Percentiles rank a stretch among this genome's conserved stretches.
Evolutionary conservation across 306 rosid genomes (phyloP).

Genomic region (Malus sylvestris): DNA sequence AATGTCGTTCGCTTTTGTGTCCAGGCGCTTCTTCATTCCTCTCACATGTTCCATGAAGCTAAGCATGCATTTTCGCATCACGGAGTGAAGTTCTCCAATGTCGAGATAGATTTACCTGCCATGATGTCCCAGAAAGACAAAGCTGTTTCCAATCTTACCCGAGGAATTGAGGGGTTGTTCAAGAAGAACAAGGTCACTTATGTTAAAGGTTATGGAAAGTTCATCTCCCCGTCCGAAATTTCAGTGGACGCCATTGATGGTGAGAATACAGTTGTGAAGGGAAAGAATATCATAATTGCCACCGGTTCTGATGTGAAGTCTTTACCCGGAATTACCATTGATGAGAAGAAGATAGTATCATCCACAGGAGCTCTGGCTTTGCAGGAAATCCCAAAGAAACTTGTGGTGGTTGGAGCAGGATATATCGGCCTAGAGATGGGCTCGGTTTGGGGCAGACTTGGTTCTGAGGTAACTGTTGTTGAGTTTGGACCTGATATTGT

Average conservation of each 20-base stretch:
- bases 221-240: slow-evolving; percentile 75
- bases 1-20: slow-evolving; percentile 5
- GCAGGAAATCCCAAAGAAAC: slow-evolving; percentile 83
- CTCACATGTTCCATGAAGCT: slow-evolving; percentile 97
- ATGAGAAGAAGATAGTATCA: slow-evolving; percentile 90
- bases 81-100: slow-evolving; percentile 76
- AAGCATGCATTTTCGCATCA: slow-evolving; percentile 72
- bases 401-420: slow-evolving; percentile 92
- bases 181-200: slow-evolving; percentile 96
- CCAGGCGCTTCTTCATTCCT: slow-evolving; percentile 95
- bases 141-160: slow-evolving; percentile 77
- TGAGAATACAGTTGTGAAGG: slow-evolving; percentile 65
- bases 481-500: slow-evolving; percentile 91
- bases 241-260: slow-evolving; percentile 80
- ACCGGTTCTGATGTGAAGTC: slow-evolving; percentile 97
- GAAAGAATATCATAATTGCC: slow-evolving; percentile 83
- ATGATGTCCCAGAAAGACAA: slow-evolving; percentile 93
- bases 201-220: slow-evolving; percentile 90
- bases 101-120: slow-evolving; percentile 86
- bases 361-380: slow-evolving; percentile 92
- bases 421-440: slow-evolving; percentile 99
- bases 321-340: slow-evolving; percentile 80
- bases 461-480: slow-evolving; percentile 86
- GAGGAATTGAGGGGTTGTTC: slow-evolving; percentile 90
- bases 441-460: slow-evolving; percentile 93